Base-by-base conservation (phyloP, 2,329 filamentous ascomycete species). In the Aspergillus flavus region DNA sequence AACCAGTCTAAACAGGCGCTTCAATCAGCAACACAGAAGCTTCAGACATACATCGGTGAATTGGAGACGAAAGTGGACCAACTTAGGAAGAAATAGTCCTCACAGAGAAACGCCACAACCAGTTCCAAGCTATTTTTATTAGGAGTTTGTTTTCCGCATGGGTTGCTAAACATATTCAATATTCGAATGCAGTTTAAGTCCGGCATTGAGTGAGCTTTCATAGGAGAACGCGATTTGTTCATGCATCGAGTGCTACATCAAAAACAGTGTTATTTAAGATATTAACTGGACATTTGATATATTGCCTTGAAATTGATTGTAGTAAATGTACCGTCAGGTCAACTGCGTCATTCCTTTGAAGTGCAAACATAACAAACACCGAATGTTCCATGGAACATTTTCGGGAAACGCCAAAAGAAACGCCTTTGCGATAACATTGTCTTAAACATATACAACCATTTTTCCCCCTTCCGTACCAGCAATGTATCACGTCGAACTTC, bases 11-110 rank as follows among this genome's bases (percentile, higher is more conserved):
- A 16, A 34, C 64, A 96, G 94, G 89, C 92, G 68, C 86, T 98
- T 56, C 94, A 97, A 86, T 86, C 89, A 57, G 92, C 93, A 56
- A 94, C 96, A 62, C 90, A 94, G 79, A 88, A 91, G 76, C 87
- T 97, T 78, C 93, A 93, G 80, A 87, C 86, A 67, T 96, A 97
- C 77, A 89, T 97, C 68, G 87, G 89, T 75, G 87, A 87, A 58
- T 82, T 98, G 68, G 94, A 98, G 82, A 87, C 91, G 72, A 93
- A 91, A 82, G 85, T 94, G 70, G 88, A 89, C 69, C 82, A 85
- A 65, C 72, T 87, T 73, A 85, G 89, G 74, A 91, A 88, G 82
- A 91, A 88, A 82, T 91, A 89, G 39, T 14, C 16, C 28, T 53
- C 21, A 16, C 10, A 43, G 10, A 32, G 21, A n/a, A n/a, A 26